A percentile compares a stretch with the other conserved stretches of the same genome.
Evolutionary conservation across 352 stramenopile genomes (phyloP).

Genomic region (Globisporangium nunn): DNA sequence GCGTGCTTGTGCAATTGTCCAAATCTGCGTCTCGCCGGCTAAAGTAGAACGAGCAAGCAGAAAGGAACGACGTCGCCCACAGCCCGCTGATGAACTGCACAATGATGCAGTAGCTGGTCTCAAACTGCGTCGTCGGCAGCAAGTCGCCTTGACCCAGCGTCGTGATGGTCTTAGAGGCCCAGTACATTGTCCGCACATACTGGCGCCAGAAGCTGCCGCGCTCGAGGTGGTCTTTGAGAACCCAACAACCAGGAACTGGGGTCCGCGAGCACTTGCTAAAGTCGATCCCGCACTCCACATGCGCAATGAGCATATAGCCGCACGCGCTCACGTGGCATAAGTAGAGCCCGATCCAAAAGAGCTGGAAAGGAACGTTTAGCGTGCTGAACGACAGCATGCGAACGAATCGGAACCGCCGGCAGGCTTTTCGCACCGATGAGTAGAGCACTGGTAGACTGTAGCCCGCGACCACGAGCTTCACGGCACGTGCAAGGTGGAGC

Average conservation of each 20-base stretch:
- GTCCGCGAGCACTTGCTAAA: slow-evolving; percentile 29
- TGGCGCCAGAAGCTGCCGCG: slow-evolving; percentile 31
- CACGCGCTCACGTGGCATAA: slow-evolving; percentile 44
- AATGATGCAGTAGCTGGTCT: slow-evolving; percentile 55
- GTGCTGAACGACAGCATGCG: slow-evolving; percentile 44
- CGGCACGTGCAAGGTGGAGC: slow-evolving; percentile 35
- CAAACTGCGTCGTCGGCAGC: slow-evolving; percentile 38
- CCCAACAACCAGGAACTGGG: slow-evolving; percentile 34
- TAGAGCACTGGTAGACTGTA: slow-evolving; percentile 14
- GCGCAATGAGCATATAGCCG: slow-evolving; percentile 58
- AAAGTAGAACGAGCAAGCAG: slow-evolving; percentile 70
- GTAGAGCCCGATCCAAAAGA: slow-evolving; percentile 46
- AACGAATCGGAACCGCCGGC: slow-evolving; percentile 13
- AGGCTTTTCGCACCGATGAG: slow-evolving; percentile 15
- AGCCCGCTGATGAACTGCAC: slow-evolving; percentile 54
- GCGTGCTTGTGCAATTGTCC: slow-evolving; percentile 54
- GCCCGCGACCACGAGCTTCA: slow-evolving; percentile 19
- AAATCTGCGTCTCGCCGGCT: slow-evolving; percentile 56
- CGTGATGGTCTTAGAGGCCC: slow-evolving; percentile 64
- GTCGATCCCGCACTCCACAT: slow-evolving; percentile 29
- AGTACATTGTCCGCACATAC: slow-evolving; percentile 59
- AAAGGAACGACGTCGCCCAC: slow-evolving; percentile 63
- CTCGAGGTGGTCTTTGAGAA: slow-evolving; percentile 53
- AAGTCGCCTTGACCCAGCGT: slow-evolving; percentile 65
- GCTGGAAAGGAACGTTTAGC: slow-evolving; percentile 26